Conservation (phyloP, 441 rosid genomes). For the Pelargonium citronellum region DNA sequence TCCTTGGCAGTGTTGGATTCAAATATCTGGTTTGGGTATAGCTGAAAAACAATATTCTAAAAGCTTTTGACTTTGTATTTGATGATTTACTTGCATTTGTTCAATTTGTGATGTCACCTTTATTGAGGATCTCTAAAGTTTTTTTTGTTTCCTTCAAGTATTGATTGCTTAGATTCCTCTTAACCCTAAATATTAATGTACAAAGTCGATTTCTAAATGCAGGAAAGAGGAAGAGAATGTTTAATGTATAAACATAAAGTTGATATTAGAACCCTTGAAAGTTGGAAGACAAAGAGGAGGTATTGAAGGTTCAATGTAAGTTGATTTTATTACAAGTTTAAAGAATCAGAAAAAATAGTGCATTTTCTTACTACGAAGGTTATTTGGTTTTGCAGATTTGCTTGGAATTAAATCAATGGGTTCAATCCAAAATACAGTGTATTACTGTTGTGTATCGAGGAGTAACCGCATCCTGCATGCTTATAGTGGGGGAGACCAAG, state of each 20-base stretch:
- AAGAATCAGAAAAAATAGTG: neutral
- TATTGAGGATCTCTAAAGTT: conserved; percentile 22
- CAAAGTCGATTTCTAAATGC: neutral
- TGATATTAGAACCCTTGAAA: neutral
- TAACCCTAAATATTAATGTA: neutral
- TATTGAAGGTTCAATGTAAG: neutral
- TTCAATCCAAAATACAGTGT: conserved; percentile 48
- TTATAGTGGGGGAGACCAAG: conserved; percentile 47
- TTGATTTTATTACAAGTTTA: neutral
- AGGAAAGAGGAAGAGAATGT: neutral
- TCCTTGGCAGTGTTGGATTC: no score
- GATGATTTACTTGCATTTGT: conserved; percentile 34
- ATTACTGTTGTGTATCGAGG: conserved; percentile 57
- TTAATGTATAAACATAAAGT: neutral
- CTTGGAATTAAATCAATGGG: conserved; percentile 30
- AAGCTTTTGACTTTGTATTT: conserved; percentile 27
- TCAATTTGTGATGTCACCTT: conserved; percentile 28
- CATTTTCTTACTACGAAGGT: neutral
- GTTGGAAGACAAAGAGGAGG: neutral
- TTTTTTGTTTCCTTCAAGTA: conserved; percentile 20
- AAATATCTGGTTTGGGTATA: no score
- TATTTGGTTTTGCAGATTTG: conserved; percentile 11
- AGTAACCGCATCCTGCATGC: conserved; percentile 43
- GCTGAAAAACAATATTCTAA: no score
- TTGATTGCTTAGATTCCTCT: conserved; percentile 24